Evolutionary conservation across 306 rosid genomes (phyloP).

Genomic region (Albizia julibrissin): DNA sequence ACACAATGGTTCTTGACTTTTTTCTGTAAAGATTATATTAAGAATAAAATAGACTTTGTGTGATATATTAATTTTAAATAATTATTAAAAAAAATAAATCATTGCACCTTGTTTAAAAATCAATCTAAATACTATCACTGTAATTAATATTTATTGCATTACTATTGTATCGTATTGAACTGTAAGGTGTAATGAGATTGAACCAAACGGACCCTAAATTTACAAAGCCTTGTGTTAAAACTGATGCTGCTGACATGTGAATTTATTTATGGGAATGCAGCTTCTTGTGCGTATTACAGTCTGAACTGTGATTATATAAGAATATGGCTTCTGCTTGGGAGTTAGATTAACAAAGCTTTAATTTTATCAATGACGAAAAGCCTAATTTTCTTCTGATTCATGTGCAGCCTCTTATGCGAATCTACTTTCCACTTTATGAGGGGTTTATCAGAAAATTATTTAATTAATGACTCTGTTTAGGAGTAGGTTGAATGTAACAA

Average conservation of each 20-base stretch:
- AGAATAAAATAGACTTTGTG: no score
- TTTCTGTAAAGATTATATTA: no score
- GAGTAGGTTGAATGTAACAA: not conserved
- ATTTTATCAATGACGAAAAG: not conserved
- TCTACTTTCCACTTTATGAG: not conserved
- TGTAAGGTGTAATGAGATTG: no score
- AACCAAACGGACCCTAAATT: not conserved
- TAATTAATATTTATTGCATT: no score
- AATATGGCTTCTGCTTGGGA: not conserved
- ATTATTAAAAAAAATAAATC: no score
- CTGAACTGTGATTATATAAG: not conserved
- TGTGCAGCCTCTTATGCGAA: not conserved
- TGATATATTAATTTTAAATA: no score
- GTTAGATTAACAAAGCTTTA: not conserved
- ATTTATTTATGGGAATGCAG: not conserved
- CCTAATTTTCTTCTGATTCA: not conserved
- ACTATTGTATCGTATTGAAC: no score
- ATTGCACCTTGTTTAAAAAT: no score
- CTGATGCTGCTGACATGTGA: not conserved
- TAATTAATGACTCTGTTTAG: not conserved
- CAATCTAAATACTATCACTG: no score
- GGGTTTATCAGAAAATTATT: not conserved
- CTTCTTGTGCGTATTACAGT: not conserved
- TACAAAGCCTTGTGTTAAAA: not conserved
- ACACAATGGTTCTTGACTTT: no score